These are phyloP conservation scores for Dothiorella sarmentorum DNA, from an alignment of 2,329 filamentous ascomycete genomes.

Conservation along the genomic window DNA sequence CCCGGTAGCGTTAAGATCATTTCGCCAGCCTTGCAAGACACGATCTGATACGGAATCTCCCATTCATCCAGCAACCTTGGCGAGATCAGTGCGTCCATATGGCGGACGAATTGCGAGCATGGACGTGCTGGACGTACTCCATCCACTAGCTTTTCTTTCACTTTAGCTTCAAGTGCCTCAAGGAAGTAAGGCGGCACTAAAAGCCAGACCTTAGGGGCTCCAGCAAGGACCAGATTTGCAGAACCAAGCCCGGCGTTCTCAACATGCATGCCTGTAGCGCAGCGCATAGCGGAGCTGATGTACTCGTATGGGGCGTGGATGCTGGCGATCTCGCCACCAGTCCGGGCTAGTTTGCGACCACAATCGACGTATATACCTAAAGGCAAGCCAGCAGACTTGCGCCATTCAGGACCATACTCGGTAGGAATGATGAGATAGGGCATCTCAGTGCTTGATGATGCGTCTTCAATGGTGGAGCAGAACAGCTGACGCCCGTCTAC, in stretches of 20 bases:
- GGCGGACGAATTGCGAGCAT: neutral
- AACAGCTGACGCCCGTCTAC: neutral
- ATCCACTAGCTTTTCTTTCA: neutral
- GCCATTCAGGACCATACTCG: neutral
- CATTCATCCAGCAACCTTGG: neutral
- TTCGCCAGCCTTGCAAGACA: neutral
- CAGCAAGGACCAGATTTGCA: neutral
- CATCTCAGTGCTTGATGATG: neutral
- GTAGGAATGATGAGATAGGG: neutral
- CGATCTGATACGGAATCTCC: neutral
- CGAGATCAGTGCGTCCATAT: neutral
- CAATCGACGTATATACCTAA: neutral
- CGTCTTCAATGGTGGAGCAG: neutral
- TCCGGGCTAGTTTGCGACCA: neutral
- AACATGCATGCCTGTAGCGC: neutral
- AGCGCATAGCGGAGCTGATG: neutral
- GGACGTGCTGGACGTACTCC: neutral
- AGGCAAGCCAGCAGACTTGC: neutral
- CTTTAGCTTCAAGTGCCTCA: neutral
- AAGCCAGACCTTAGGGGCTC: neutral
- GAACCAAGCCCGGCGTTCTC: neutral
- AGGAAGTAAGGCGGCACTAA: neutral
- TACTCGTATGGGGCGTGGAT: neutral
- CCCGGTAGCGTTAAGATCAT: neutral
- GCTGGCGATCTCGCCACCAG: neutral